Evolutionary conservation across 306 rosid species (phyloP).

Genomic region (Citrullus amarus): DNA sequence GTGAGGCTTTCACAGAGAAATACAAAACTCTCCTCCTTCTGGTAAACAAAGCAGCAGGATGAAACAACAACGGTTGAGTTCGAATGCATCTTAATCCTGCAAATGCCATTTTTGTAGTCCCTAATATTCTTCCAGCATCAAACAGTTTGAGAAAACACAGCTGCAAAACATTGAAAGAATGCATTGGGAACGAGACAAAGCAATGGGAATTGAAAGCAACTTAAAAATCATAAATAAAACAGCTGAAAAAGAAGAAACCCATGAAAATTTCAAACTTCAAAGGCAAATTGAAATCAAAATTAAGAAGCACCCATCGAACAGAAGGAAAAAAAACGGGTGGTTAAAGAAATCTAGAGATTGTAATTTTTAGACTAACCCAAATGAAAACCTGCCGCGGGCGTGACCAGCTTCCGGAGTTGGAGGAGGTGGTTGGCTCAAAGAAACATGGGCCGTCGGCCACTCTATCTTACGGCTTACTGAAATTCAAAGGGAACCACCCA

Average conservation of each 20-base stretch:
- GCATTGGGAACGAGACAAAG: neutral
- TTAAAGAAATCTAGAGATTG: neutral
- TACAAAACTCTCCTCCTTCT: conserved; percentile 24
- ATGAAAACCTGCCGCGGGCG: neutral
- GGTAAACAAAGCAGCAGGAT: conserved; percentile 33
- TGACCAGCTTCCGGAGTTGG: neutral
- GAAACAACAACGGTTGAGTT: conserved; percentile 33
- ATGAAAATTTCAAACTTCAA: neutral
- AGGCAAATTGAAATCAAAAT: neutral
- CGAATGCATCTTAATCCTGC: conserved; percentile 52
- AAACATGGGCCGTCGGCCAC: neutral
- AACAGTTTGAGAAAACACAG: neutral
- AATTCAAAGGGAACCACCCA: neutral
- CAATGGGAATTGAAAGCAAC: neutral
- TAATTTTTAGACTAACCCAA: neutral
- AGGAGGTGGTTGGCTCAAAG: neutral
- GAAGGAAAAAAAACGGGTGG: neutral
- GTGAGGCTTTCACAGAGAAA: conserved; percentile 42
- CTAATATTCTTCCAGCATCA: conserved; percentile 6
- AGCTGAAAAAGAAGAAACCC: neutral
- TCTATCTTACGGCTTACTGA: neutral
- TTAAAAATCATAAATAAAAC: neutral
- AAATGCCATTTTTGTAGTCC: conserved; percentile 39
- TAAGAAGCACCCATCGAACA: neutral
- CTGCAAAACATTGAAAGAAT: neutral